Evolutionary conservation across 495 filamentous ascomycete species (phyloP).

Genomic region (Darksidea phi): DNA sequence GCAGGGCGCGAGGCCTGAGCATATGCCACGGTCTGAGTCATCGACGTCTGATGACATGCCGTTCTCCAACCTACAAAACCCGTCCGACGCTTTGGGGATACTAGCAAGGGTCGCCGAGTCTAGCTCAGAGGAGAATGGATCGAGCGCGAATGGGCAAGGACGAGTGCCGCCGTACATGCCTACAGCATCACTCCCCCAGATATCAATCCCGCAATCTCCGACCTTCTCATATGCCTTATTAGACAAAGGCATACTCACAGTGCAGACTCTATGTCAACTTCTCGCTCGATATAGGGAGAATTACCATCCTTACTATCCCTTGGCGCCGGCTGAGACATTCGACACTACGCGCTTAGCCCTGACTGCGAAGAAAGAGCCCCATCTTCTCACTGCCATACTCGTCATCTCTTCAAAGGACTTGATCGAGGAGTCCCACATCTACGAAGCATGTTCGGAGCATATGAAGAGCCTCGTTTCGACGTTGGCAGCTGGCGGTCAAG

Average conservation of each 20-base stretch:
- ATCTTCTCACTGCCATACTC: slow-evolving; percentile 61
- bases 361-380: slow-evolving; percentile 53
- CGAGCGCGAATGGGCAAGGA: slow-evolving; percentile 12
- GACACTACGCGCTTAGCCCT: slow-evolving; percentile 49
- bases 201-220: slow-evolving; percentile 8
- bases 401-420: slow-evolving; percentile 64
- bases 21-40: slow-evolving; percentile 40
- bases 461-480: slow-evolving; percentile 63
- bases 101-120: slow-evolving; percentile 49
- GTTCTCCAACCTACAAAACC: slow-evolving; percentile 48
- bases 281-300: slow-evolving; percentile 54
- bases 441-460: slow-evolving; percentile 61
- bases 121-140: slow-evolving; percentile 32
- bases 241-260: slow-evolving; percentile 50
- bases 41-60: slow-evolving; percentile 41
- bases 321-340: slow-evolving; percentile 58
- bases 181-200: too few species aligned
- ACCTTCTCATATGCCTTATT: slow-evolving; percentile 52
- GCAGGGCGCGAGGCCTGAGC: slow-evolving; percentile 41
- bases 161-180: not conserved
- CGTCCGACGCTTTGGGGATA: slow-evolving; percentile 50
- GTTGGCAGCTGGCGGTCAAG: slow-evolving; percentile 59
- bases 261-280: slow-evolving; percentile 52
- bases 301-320: slow-evolving; percentile 63
- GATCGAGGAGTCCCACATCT: slow-evolving; percentile 54